Evolutionary conservation across 2,329 filamentous ascomycete species (phyloP).

Genomic region (Paecilomyces niveus): DNA sequence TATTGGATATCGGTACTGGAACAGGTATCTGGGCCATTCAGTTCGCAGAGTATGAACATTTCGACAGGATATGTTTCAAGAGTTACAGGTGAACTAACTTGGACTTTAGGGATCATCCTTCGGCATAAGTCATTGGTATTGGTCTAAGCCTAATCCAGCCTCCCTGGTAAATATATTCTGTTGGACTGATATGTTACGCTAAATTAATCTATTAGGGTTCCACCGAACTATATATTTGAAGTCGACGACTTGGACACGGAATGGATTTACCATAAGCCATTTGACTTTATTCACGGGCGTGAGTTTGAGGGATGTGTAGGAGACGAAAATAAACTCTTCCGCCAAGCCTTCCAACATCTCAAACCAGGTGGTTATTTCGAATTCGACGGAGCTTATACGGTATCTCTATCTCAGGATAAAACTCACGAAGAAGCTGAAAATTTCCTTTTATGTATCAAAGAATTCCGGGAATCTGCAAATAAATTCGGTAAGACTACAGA

Average conservation of each 20-base stretch:
- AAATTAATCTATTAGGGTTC: slow-evolving; percentile 10
- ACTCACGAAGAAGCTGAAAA: slow-evolving; percentile 17
- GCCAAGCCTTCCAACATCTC: slow-evolving; percentile 17
- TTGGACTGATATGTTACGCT: background rate
- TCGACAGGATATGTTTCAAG: background rate
- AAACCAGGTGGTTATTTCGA: slow-evolving; percentile 43
- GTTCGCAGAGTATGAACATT: slow-evolving; percentile 6
- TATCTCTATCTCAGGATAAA: slow-evolving; percentile 22
- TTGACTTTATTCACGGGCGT: slow-evolving; percentile 19
- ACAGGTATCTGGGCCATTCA: slow-evolving; percentile 6
- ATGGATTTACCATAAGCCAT: slow-evolving; percentile 14
- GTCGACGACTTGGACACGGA: slow-evolving; percentile 19
- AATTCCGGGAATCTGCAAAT: slow-evolving; percentile 20
- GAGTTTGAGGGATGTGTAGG: slow-evolving; percentile 14
- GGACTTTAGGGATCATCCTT: slow-evolving; percentile 14
- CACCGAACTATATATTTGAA: slow-evolving; percentile 17
- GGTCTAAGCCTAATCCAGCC: slow-evolving; percentile 16
- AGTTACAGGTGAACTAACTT: background rate
- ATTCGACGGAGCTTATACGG: slow-evolving; percentile 26
- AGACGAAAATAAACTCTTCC: slow-evolving; percentile 11
- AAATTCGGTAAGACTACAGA: slow-evolving; percentile 22
- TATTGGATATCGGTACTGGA: background rate
- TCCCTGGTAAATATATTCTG: slow-evolving; percentile 8
- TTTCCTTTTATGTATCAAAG: slow-evolving; percentile 18
- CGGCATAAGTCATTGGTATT: slow-evolving; percentile 11